Conservation (phyloP, 306 rosid genomes). For the Medicago arabica region DNA sequence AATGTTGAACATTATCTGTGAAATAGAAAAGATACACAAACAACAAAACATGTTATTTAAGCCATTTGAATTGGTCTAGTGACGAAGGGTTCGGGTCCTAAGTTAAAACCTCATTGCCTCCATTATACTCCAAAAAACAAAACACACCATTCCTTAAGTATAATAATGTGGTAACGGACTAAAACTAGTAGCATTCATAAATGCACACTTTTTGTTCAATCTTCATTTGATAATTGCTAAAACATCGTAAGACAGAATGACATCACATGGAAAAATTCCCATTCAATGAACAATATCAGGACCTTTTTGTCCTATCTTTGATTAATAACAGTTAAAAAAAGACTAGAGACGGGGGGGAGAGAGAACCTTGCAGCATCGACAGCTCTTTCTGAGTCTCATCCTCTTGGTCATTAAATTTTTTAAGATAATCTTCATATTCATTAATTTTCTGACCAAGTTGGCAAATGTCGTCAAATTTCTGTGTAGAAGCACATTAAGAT, state of each 20-base stretch:
- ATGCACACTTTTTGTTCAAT: not conserved
- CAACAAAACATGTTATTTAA: not conserved
- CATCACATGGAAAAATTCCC: not conserved
- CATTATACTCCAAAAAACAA: not conserved
- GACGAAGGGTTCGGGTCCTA: not conserved
- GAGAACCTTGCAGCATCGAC: slow-evolving; percentile 52
- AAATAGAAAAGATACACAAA: slow-evolving; percentile 3
- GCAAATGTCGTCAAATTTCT: slow-evolving; percentile 30
- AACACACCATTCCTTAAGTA: not conserved
- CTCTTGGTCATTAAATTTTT: not conserved
- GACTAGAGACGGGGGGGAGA: too few species aligned
- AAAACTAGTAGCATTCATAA: not conserved
- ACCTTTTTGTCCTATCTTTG: too few species aligned
- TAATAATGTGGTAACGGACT: not conserved
- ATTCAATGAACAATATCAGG: too few species aligned
- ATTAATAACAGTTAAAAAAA: not conserved
- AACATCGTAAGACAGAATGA: slow-evolving; percentile 4
- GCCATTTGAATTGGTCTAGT: too few species aligned
- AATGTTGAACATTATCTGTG: slow-evolving; percentile 42
- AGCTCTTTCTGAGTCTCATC: slow-evolving; percentile 37
- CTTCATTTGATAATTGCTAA: not conserved
- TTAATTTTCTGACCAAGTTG: slow-evolving; percentile 27
- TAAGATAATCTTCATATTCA: slow-evolving; percentile 12
- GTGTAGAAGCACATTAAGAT: slow-evolving; percentile 31
- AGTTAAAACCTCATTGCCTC: not conserved